Evolutionary conservation across 2,329 filamentous ascomycete species (phyloP).

Genomic region (Penicillium frequentans): DNA sequence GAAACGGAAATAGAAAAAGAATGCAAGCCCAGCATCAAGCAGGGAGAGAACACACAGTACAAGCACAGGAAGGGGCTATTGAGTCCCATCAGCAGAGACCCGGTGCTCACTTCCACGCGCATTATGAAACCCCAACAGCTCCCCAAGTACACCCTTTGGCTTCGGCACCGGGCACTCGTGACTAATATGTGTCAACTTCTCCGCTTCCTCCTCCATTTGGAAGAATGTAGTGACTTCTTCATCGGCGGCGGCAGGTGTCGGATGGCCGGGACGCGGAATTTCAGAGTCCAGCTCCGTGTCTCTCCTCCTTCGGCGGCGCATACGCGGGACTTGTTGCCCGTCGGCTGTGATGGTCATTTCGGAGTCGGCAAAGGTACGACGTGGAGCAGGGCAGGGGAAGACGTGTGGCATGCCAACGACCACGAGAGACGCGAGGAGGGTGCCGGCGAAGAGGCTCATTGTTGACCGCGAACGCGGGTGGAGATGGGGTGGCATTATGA

Average conservation of each 20-base stretch:
- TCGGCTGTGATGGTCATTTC: slow-evolving; percentile 43
- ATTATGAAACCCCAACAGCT: slow-evolving; percentile 69
- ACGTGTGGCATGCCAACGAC: slow-evolving; percentile 89
- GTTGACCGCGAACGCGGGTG: slow-evolving; percentile 93
- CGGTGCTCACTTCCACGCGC: slow-evolving; percentile 21
- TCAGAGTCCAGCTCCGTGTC: slow-evolving; percentile 23
- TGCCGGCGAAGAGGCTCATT: slow-evolving; percentile 92
- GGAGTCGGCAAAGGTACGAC: slow-evolving; percentile 72
- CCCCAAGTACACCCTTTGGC: slow-evolving; percentile 74
- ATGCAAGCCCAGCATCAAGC: not conserved
- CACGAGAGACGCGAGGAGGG: slow-evolving; percentile 82
- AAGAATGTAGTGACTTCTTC: slow-evolving; percentile 48
- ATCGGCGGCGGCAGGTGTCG: slow-evolving; percentile 23
- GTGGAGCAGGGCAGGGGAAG: slow-evolving; percentile 84
- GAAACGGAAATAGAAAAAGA: slow-evolving; percentile 11
- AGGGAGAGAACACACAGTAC: not conserved
- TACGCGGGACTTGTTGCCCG: slow-evolving; percentile 43
- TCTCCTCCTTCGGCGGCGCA: slow-evolving; percentile 38
- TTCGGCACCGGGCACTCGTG: slow-evolving; percentile 93
- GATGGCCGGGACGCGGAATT: slow-evolving; percentile 11
- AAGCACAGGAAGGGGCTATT: slow-evolving; percentile 1
- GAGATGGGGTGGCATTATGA: slow-evolving; percentile 74
- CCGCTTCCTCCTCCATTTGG: slow-evolving; percentile 43
- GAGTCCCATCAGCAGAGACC: slow-evolving; percentile 16
- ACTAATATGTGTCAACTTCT: slow-evolving; percentile 45